phyloP scores from a whole-genome alignment of 2,329 filamentous ascomycete species.

The Camillea tinctor region DNA sequence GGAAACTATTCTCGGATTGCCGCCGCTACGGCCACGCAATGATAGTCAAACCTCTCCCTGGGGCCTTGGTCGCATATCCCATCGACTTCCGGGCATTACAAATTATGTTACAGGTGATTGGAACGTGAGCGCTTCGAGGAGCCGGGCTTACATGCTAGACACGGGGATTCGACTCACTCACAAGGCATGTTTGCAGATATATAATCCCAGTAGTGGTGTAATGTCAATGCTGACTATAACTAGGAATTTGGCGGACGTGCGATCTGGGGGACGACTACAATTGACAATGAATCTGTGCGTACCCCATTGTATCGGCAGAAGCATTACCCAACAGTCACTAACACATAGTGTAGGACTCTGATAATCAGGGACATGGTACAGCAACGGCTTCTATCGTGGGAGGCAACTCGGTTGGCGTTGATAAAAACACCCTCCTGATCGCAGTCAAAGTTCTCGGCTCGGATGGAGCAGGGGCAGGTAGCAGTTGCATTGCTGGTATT shows the following conservation, averaged over 20 bases:
- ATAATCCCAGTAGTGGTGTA: not conserved
- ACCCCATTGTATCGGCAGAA: not conserved
- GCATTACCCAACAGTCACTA: not conserved
- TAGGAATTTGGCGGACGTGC: constrained; percentile 28
- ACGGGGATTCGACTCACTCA: constrained; percentile 28
- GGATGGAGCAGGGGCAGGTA: constrained; percentile 18
- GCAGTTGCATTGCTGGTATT: constrained; percentile 24
- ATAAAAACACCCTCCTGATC: constrained; percentile 26
- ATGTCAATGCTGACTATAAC: constrained; percentile 2
- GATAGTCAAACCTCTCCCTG: constrained; percentile 10
- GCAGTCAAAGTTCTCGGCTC: constrained; percentile 27
- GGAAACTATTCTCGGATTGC: not conserved
- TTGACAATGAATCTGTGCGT: constrained; percentile 20
- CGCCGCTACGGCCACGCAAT: constrained; percentile 6
- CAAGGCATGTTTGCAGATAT: constrained; percentile 10
- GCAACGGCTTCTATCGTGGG: constrained; percentile 27
- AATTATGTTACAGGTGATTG: too few species aligned
- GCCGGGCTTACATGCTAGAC: constrained; percentile 27
- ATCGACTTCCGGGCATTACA: constrained; percentile 18
- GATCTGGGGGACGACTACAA: constrained; percentile 27
- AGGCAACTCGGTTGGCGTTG: constrained; percentile 26
- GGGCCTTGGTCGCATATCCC: constrained; percentile 29
- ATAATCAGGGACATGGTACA: constrained; percentile 29
- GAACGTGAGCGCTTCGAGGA: constrained; percentile 11
- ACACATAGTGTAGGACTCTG: constrained; percentile 15